A percentile compares a stretch with the other conserved stretches of the same genome.
phyloP scores from a whole-genome alignment of 2,329 filamentous ascomycete species.

The Colletotrichum tropicicola region DNA sequence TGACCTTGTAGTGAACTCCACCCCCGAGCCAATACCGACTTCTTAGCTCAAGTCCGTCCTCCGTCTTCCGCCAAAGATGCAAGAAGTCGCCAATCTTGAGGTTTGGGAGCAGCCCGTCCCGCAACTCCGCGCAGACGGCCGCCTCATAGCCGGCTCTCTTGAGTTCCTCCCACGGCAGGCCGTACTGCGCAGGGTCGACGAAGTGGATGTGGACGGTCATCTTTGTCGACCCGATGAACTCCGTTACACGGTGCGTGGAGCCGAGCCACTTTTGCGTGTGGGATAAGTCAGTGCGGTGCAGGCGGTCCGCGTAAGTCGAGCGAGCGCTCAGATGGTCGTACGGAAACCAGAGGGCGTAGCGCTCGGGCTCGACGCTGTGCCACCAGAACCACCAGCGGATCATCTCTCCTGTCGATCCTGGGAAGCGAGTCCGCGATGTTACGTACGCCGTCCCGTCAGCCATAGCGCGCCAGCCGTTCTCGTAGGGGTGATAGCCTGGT shows the following conservation, averaged over 20 bases:
- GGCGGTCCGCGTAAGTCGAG: constrained; percentile 18
- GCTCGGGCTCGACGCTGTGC: constrained; percentile 29
- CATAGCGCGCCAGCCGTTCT: constrained; percentile 21
- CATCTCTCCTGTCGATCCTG: constrained; percentile 22
- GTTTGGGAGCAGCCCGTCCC: constrained; percentile 11
- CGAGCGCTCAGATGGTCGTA: constrained; percentile 18
- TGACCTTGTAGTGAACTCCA: constrained; percentile 17
- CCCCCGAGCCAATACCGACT: constrained; percentile 25
- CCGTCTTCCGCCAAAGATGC: constrained; percentile 23
- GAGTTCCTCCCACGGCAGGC: constrained; percentile 23
- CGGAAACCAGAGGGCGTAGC: constrained; percentile 26
- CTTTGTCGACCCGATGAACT: constrained; percentile 19
- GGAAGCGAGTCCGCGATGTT: constrained; percentile 23
- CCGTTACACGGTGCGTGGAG: constrained; percentile 25
- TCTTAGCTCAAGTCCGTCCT: constrained; percentile 15
- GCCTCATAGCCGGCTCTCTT: constrained; percentile 18
- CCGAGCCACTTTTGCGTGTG: constrained; percentile 29
- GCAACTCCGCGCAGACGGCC: constrained; percentile 13
- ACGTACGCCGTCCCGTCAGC: constrained; percentile 21
- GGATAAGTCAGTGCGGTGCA: constrained; percentile 21
- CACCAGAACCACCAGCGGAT: constrained; percentile 29
- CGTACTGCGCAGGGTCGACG: constrained; percentile 23
- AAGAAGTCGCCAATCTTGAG: constrained; percentile 25
- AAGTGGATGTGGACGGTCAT: constrained; percentile 23
- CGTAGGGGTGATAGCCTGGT: constrained; percentile 15